Evolutionary conservation across 176 grass and related monocot species (phyloP), one percentile per base, ranked within the genome.

Genomic region (Zoysia japonica): DNA sequence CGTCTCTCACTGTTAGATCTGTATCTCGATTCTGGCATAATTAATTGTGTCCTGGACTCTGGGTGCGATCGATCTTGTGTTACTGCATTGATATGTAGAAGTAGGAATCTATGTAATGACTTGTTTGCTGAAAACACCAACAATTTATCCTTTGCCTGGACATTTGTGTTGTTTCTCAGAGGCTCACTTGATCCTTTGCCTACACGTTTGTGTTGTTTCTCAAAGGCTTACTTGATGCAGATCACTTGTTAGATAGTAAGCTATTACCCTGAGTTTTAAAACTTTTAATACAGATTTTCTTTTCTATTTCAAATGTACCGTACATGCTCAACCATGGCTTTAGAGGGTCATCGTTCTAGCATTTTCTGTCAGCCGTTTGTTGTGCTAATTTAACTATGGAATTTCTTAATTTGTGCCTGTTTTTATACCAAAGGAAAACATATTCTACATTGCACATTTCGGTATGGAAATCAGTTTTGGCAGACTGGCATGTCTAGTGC

Each of bases 11-110:
- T 19, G 7, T 36, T 74, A 11, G 14, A 54, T 68, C 61, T 67
- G 41, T 57, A 9, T 40, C 50, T 64, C 35, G 11, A 64, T 64
- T 38, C 61, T 46, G 5, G 0, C 3, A 5, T 78, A 39, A 41
- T 67, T 43, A 76, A 36, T 28, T 28, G 78, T 76, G 45, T 13
- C 49, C 19, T 77, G 16, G 72, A 44, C 40, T 61, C 56, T 50
- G 4, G 43, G 7, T 55, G 39, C 11, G 35, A 28, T 70, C 11
- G 64, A 17, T 9, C 5, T 49, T 80, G 16, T 67, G 12, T 0
- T 49, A 65, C 40, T 71, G 11, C 43, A 49, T n/a, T 66, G 17
- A 67, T 47, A 9, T 12, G 1, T 59, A 56, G 8, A 13, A 71
- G 49, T 19, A 53, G 49, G 57, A 55, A 17, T 28, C 17, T 49